These are phyloP conservation scores for Phytophthora multivora DNA, from an alignment of 352 stramenopile genomes.

Conservation along the genomic window DNA sequence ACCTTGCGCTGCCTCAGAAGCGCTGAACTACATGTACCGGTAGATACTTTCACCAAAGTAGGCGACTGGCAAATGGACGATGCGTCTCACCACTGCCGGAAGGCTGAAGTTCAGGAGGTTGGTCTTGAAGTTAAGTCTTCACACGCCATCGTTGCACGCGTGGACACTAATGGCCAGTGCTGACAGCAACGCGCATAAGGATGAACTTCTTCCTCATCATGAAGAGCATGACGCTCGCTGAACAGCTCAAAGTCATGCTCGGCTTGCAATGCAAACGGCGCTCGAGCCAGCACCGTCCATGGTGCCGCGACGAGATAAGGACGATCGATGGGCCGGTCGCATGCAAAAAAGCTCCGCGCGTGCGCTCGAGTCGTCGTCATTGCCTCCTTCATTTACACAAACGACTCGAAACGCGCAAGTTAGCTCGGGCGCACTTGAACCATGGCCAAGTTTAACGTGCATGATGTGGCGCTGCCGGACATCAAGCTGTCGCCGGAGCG, in stretches of 20 bases:
- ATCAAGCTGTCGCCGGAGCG: slow-evolving; percentile 33
- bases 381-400: slow-evolving; percentile 34
- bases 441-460: slow-evolving; percentile 48
- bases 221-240: neutral
- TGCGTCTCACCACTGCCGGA: neutral
- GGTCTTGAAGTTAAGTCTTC: neutral
- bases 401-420: slow-evolving; percentile 30
- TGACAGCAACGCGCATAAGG: neutral
- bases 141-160: slow-evolving; percentile 5
- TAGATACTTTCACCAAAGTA: neutral
- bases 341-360: slow-evolving; percentile 14
- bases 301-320: slow-evolving; percentile 22
- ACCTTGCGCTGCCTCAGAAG: neutral
- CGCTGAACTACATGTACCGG: no score
- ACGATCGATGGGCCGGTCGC: slow-evolving; percentile 26
- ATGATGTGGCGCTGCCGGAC: slow-evolving; percentile 36
- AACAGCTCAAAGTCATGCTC: slow-evolving; percentile 8
- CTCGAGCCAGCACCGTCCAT: slow-evolving; percentile 20
- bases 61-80: slow-evolving; percentile 8
- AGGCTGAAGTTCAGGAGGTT: slow-evolving; percentile 1
- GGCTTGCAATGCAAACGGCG: slow-evolving; percentile 13
- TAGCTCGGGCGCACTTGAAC: slow-evolving; percentile 4
- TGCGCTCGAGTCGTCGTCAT: slow-evolving; percentile 13
- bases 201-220: no score
- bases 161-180: slow-evolving; percentile 6